phyloP scores from a whole-genome alignment of 2,329 filamentous ascomycete species.

The Verticillium zaregamsianum region DNA sequence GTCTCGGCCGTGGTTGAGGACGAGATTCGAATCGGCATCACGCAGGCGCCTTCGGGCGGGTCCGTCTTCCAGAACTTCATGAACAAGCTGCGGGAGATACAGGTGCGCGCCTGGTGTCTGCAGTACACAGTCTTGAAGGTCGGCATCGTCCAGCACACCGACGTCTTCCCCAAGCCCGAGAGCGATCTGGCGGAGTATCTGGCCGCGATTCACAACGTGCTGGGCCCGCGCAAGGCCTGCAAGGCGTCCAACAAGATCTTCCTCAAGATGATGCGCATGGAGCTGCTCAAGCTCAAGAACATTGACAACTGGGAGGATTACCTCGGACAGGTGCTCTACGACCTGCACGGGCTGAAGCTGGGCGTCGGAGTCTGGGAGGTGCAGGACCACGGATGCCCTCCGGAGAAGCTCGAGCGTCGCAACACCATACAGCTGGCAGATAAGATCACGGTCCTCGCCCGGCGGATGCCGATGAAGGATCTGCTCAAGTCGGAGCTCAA shows the following conservation, averaged over 20 bases:
- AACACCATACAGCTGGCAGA: conserved; percentile 80
- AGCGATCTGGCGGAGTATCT: conserved; percentile 77
- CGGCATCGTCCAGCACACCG: conserved; percentile 62
- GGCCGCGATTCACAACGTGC: conserved; percentile 74
- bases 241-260: conserved; percentile 83
- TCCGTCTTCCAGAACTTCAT: conserved; percentile 53
- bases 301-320: conserved; percentile 83
- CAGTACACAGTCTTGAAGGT: conserved; percentile 79
- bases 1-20: conserved; percentile 80
- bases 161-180: conserved; percentile 60
- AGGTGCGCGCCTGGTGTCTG: conserved; percentile 82
- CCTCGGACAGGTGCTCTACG: conserved; percentile 78
- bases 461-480: conserved; percentile 84
- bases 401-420: conserved; percentile 73
- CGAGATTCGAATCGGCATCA: conserved; percentile 73
- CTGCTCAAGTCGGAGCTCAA: conserved; percentile 88
- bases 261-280: conserved; percentile 81
- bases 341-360: conserved; percentile 77
- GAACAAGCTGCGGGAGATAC: conserved; percentile 77
- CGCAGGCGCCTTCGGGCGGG: conserved; percentile 54
- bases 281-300: conserved; percentile 71
- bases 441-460: conserved; percentile 75
- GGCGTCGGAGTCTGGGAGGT: conserved; percentile 62
- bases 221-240: conserved; percentile 82
- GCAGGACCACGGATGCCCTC: conserved; percentile 74